Conservation (phyloP, 2,329 filamentous ascomycete species). For the Curvularia sp. region DNA sequence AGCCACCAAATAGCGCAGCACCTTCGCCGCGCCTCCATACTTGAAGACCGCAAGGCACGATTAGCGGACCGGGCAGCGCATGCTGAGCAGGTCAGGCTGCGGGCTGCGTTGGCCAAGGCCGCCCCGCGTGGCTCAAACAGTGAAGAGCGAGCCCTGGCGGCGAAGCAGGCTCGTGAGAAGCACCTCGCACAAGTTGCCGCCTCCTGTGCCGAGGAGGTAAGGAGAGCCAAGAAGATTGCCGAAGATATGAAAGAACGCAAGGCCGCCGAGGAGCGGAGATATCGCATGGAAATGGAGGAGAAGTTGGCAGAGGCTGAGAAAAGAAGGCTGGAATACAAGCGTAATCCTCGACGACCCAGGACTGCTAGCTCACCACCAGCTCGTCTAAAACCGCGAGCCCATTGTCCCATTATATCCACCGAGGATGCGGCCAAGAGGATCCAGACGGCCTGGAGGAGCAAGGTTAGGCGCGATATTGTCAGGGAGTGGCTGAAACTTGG, state of each 20-base stretch:
- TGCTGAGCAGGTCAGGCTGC: conserved; percentile 80
- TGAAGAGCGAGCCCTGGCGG: conserved; percentile 78
- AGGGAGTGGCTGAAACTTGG: conserved; percentile 70
- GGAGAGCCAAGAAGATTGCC: conserved; percentile 81
- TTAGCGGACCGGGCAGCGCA: conserved; percentile 81
- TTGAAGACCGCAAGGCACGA: conserved; percentile 80
- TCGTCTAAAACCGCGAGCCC: conserved; percentile 44
- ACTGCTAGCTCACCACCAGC: conserved; percentile 61
- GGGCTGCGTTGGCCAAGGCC: conserved; percentile 76
- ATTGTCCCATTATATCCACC: conserved; percentile 56
- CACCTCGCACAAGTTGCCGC: conserved; percentile 83
- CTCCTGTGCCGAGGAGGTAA: conserved; percentile 81
- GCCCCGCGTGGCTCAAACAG: conserved; percentile 70
- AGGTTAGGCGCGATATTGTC: conserved; percentile 65
- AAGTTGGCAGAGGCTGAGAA: conserved; percentile 78
- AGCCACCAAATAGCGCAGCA: conserved; percentile 81
- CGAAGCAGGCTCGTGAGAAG: conserved; percentile 78
- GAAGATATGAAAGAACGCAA: conserved; percentile 82
- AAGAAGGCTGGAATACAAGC: conserved; percentile 65
- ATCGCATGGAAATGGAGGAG: conserved; percentile 79
- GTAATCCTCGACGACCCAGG: conserved; percentile 64
- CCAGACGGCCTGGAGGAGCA: conserved; percentile 72
- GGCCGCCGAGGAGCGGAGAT: conserved; percentile 73
- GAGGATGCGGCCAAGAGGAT: conserved; percentile 70
- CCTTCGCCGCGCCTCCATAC: conserved; percentile 77